Evolutionary conservation across 495 filamentous ascomycete genomes (phyloP), one percentile per base, ranked within the genome.

Genomic region (Aspergillus bridgeri): DNA sequence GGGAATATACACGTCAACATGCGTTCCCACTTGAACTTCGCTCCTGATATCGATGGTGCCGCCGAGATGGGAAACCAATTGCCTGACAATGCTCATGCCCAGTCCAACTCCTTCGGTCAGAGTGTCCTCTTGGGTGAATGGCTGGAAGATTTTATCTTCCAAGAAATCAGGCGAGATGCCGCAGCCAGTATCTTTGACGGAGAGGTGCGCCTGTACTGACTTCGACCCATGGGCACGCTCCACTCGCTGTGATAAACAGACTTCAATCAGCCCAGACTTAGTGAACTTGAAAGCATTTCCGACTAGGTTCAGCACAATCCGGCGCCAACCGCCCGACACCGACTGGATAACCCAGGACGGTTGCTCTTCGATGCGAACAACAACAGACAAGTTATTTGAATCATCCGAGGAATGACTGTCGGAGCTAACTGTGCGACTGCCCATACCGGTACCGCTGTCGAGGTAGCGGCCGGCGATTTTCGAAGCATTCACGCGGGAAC

Each of bases 281-380:
- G 84, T 89, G 60, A 86, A 90, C 59, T 92, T 92, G 47, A 90
- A 71, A 0, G 88, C 81, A 63, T 92, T 92, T 13, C 88, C 85
- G 42, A 88, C 79, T 2, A 91, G 64, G 61, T 92, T 90, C 83
- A 89, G 86, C 23, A 91, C 75, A 15, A 90, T 76, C 22, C 88
- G 73, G 21, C 84, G 75, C 68, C 87, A 78, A 0, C 83, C 87
- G 4, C 86, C 86, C 0, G 85, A 80, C 18, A 89, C 78, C 0
- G 81, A 80, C 3, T 69, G 66, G 60, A 86, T 83, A 19, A 76
- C 61, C 75, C 82, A 87, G 51, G 79, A 72, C 8, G 68, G 65
- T 5, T 73, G 62, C 8, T 71, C 70, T 51, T 86, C 79, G 38
- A 89, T 78, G 58, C 84, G 80, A 17, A 88, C 65, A 42, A 84